A percentile compares a stretch with the other conserved stretches of the same genome.
These are phyloP conservation scores for Citrus hindsii DNA, from an alignment of 345 rosid genomes.

Conservation along the genomic window DNA sequence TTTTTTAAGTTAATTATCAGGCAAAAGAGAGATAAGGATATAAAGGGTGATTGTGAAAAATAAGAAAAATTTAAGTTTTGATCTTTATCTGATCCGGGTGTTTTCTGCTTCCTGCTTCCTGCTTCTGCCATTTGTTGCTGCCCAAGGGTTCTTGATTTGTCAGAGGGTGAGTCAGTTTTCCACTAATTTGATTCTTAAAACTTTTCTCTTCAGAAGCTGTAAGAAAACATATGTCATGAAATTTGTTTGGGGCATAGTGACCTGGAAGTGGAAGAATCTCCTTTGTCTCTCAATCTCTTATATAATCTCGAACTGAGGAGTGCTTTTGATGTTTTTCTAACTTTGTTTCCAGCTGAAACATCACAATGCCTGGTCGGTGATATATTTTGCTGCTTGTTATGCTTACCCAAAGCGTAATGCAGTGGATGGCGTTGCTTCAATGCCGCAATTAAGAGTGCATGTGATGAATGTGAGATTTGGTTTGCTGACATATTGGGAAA, in stretches of 20 bases:
- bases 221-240: slow-evolving; percentile 23
- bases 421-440: background rate
- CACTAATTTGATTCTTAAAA: slow-evolving; percentile 25
- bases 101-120: slow-evolving; percentile 35
- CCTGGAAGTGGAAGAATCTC: slow-evolving; percentile 30
- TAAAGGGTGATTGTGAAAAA: slow-evolving; percentile 8
- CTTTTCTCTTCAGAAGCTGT: slow-evolving; percentile 18
- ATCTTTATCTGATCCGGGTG: slow-evolving; percentile 60
- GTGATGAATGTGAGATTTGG: background rate
- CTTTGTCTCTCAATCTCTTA: slow-evolving; percentile 3
- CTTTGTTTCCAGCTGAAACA: slow-evolving; percentile 20
- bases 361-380: slow-evolving; percentile 43
- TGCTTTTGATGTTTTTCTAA: slow-evolving; percentile 11
- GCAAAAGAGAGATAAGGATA: slow-evolving; percentile 11
- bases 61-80: slow-evolving; percentile 18
- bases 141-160: slow-evolving; percentile 25
- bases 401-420: slow-evolving; percentile 9
- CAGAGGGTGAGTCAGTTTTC: slow-evolving; percentile 46
- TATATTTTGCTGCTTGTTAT: slow-evolving; percentile 7
- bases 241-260: slow-evolving; percentile 30
- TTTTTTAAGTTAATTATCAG: background rate
- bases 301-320: slow-evolving; percentile 9
- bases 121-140: slow-evolving; percentile 28
- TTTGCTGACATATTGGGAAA: background rate
- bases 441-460: slow-evolving; percentile 12